Base-by-base conservation (phyloP, 495 filamentous ascomycete species). In the Penicillium psychrofluorescens region DNA sequence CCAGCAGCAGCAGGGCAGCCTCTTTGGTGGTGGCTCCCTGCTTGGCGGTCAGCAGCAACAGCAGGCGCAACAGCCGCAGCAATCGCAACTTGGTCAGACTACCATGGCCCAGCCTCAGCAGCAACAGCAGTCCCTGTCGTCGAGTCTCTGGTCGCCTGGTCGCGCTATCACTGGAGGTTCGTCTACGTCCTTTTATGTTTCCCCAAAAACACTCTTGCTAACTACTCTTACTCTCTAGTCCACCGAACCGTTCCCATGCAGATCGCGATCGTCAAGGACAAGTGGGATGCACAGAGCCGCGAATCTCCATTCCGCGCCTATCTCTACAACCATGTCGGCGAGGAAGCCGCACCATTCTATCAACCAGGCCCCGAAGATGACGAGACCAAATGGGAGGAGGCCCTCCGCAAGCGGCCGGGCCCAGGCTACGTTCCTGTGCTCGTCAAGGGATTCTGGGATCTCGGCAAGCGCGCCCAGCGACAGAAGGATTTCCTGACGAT, bases 361-460 rank as follows among this genome's bases (percentile, higher is more conserved):
- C 78, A 82, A 48, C 90, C 90, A 6, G 73, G 76, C 1, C 70
- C 83, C 11, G 70, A 78, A 45, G 92, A 97, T 51, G 83, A 95
- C 63, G 78, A 83, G 16, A 74, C 77, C 30, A 90, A 85, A 59
- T 99, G 90, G 90, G 92, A 99, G 51, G 89, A 95, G 54, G 92
- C 92, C 8, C 74, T 95, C 42, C 76, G 81, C 47, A 80, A 88
- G 48, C 86, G 91, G 56, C 91, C 92, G 7, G 81, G 72, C 36
- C 72, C 84, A 4, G 85, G 83, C 49, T 86, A 78, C 53, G 82
- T 94, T 31, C 88, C 87, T 9, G 85, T 89, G 3, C 63, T 83
- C 6, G 78, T 77, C n/a, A 73, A 71, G 22, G 84, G 84, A 12
- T 88, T 88, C 60, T 67, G 67, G 47, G 77, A 79, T 30, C 63